These are phyloP conservation scores for Xerocomus potaroensis DNA, from an alignment of 768 basidiomycete species.

Conservation along the genomic window DNA sequence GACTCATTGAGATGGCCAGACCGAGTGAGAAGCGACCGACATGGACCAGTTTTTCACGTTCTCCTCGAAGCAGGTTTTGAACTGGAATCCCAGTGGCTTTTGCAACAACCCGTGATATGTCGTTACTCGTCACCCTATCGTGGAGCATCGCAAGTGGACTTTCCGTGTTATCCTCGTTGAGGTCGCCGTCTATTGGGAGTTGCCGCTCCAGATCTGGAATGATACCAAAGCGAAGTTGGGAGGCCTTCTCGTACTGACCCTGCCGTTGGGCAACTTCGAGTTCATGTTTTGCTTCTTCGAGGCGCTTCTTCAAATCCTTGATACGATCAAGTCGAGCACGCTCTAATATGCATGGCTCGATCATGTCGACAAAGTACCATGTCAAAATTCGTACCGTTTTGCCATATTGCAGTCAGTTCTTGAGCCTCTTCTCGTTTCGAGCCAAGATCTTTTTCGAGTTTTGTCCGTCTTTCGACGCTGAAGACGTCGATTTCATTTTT, in stretches of 20 bases:
- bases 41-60: conserved; percentile 84
- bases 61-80: conserved; percentile 81
- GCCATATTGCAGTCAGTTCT: conserved; percentile 63
- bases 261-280: conserved; percentile 87
- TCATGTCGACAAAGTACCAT: not conserved
- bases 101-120: conserved; percentile 85
- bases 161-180: conserved; percentile 39
- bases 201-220: conserved; percentile 78
- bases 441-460: conserved; percentile 62
- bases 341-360: conserved; percentile 39
- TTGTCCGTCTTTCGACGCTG: conserved; percentile 65
- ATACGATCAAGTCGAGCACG: conserved; percentile 62
- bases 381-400: conserved; percentile 44
- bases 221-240: conserved; percentile 74
- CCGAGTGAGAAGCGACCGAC: conserved; percentile 39
- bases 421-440: conserved; percentile 60
- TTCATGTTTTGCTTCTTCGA: conserved; percentile 81
- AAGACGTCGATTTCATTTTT: conserved; percentile 87
- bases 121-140: conserved; percentile 83
- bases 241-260: conserved; percentile 82
- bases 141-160: conserved; percentile 64
- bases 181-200: conserved; percentile 53
- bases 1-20: not conserved
- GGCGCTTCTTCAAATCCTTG: conserved; percentile 66
- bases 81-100: conserved; percentile 90